phyloP scores from a whole-genome alignment of 306 rosid genomes.

The Luffa aegyptiaca region DNA sequence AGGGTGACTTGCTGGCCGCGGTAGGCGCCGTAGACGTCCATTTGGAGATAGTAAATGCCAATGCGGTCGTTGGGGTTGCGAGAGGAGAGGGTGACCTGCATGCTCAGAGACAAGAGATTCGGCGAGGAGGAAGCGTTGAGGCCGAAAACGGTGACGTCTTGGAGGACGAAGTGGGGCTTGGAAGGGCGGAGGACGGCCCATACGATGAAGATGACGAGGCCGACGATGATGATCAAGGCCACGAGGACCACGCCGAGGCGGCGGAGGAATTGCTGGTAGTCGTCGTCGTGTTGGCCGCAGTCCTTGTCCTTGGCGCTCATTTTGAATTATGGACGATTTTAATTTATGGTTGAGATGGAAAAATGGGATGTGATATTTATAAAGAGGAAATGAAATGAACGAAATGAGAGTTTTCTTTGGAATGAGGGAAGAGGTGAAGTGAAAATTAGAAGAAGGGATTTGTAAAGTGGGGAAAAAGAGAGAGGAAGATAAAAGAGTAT shows the following conservation, averaged over 20 bases:
- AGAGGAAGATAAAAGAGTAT: background rate
- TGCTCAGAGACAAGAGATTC: constrained; percentile 27
- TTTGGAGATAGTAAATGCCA: constrained; percentile 40
- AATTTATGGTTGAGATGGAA: too few relatives aligned
- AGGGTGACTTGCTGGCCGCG: constrained; percentile 51
- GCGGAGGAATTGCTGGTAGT: constrained; percentile 18
- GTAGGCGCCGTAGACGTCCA: constrained; percentile 42
- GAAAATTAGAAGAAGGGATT: background rate
- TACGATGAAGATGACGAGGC: constrained; percentile 27
- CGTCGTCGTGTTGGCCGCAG: constrained; percentile 33
- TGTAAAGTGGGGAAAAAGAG: background rate
- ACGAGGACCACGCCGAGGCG: background rate
- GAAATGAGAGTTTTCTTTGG: background rate
- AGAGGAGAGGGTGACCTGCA: constrained; percentile 48
- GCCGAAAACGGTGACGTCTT: constrained; percentile 54
- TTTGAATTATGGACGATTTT: too few relatives aligned
- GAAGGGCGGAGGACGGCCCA: constrained; percentile 54
- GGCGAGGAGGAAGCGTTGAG: constrained; percentile 35
- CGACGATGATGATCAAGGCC: constrained; percentile 17
- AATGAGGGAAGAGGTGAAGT: background rate
- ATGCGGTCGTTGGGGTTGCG: constrained; percentile 51
- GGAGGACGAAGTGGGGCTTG: constrained; percentile 48
- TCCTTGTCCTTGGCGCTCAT: constrained; percentile 46
- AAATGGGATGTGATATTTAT: too few relatives aligned
- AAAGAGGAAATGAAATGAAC: too few relatives aligned